phyloP scores from a whole-genome alignment of 1,284 basidiomycete genomes.

The Gomphus sp. region DNA sequence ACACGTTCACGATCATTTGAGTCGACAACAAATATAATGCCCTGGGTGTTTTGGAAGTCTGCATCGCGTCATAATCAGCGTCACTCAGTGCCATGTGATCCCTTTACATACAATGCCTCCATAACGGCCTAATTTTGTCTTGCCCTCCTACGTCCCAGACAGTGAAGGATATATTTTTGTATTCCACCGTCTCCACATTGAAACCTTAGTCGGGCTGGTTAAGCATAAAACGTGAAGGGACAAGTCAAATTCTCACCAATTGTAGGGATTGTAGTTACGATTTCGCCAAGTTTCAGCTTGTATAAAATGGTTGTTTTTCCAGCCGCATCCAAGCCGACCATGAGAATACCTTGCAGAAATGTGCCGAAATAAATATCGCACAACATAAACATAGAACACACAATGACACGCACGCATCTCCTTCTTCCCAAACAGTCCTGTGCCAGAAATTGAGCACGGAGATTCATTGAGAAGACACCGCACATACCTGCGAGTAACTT shows the following conservation, averaged over 20 bases:
- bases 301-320: constrained; percentile 98
- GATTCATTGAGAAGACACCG: not conserved
- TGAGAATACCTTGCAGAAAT: constrained; percentile 7
- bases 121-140: constrained; percentile 84
- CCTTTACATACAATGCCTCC: constrained; percentile 89
- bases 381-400: not conserved
- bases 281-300: constrained; percentile 98
- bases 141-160: constrained; percentile 89
- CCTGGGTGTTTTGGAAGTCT: constrained; percentile 99
- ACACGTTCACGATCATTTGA: constrained; percentile 99
- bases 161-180: constrained; percentile 89
- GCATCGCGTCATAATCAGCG: constrained; percentile 3
- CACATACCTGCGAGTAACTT: constrained; percentile 6
- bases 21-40: constrained; percentile 99
- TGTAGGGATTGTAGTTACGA: constrained; percentile 98
- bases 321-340: constrained; percentile 88
- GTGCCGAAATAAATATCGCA: not conserved
- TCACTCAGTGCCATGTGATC: not conserved
- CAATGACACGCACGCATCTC: constrained; percentile 86
- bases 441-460: not conserved
- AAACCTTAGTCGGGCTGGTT: constrained; percentile 50
- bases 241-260: constrained; percentile 61
- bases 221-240: constrained; percentile 4
- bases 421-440: constrained; percentile 91
- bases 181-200: constrained; percentile 95